phyloP scores from a whole-genome alignment of 768 basidiomycete genomes.

The Xerocomus potaroensis region DNA sequence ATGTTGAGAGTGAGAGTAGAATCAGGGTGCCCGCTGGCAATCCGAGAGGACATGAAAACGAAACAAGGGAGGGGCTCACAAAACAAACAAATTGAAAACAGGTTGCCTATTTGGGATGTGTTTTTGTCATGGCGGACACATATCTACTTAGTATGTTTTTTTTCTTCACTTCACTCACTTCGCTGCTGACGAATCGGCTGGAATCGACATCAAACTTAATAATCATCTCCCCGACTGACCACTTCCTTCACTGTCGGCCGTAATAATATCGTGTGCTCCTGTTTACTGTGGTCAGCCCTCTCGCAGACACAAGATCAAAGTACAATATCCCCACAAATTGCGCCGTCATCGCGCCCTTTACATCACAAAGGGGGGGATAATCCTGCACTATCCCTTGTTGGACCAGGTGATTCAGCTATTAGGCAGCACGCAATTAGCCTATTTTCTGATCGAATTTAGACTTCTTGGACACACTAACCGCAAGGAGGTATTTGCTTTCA shows the following conservation, averaged over 20 bases:
- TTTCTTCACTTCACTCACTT: slow-evolving; percentile 10
- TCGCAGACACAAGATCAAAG: background rate
- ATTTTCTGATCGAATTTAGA: background rate
- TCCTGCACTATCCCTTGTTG: slow-evolving; percentile 83
- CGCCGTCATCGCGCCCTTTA: slow-evolving; percentile 85
- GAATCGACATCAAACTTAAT: slow-evolving; percentile 36
- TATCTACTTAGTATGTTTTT: background rate
- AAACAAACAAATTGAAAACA: background rate
- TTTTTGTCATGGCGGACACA: slow-evolving; percentile 6
- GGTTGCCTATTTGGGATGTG: slow-evolving; percentile 23
- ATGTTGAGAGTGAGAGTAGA: background rate
- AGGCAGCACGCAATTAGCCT: background rate
- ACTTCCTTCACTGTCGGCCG: slow-evolving; percentile 84
- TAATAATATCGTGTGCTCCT: slow-evolving; percentile 85
- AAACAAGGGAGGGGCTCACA: background rate
- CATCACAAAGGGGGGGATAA: slow-evolving; percentile 91
- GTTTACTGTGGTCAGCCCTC: slow-evolving; percentile 11
- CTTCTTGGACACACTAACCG: slow-evolving; percentile 44
- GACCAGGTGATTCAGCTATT: slow-evolving; percentile 85
- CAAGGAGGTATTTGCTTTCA: slow-evolving; percentile 90
- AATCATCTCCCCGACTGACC: slow-evolving; percentile 81
- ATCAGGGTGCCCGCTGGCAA: background rate
- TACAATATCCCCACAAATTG: slow-evolving; percentile 60
- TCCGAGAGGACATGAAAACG: background rate
- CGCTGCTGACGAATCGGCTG: background rate